Evolutionary conservation across 208 protist species (phyloP).

Genomic region (Crithidia bombi): DNA sequence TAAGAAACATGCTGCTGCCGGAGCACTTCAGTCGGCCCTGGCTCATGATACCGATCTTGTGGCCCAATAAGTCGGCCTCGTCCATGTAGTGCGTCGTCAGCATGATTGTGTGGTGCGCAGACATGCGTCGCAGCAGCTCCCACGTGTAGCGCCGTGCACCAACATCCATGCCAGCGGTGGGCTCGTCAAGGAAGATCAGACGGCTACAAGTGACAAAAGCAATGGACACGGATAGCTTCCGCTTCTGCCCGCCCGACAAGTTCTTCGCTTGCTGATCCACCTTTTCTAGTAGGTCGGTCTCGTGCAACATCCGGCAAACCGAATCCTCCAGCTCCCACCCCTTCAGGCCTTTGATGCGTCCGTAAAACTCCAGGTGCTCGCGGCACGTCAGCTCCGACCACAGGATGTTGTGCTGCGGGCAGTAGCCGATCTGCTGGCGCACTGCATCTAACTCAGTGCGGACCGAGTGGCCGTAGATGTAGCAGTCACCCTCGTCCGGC

Average conservation of each 20-base stretch:
- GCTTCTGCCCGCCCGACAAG: conserved; percentile 88
- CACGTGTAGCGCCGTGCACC: conserved; percentile 78
- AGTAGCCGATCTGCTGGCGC: conserved; percentile 87
- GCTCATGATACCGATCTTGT: conserved; percentile 92
- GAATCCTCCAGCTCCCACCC: conserved; percentile 31
- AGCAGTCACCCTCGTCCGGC: conserved; percentile 68
- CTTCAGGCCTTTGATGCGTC: conserved; percentile 81
- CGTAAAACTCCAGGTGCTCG: conserved; percentile 94
- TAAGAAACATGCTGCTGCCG: conserved; percentile 72
- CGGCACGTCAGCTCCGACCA: conserved; percentile 87
- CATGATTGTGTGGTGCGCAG: conserved; percentile 57
- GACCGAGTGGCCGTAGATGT: conserved; percentile 76
- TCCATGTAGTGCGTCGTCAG: conserved; percentile 96
- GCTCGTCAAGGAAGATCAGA: conserved; percentile 90
- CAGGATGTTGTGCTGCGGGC: conserved; percentile 94
- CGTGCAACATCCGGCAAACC: conserved; percentile 42
- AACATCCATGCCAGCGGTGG: conserved; percentile 89
- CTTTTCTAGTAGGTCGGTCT: conserved; percentile 60
- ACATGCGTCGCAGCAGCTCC: conserved; percentile 66
- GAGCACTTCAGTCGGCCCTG: conserved; percentile 60
- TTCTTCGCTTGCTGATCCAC: conserved; percentile 24
- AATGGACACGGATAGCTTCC: conserved; percentile 84
- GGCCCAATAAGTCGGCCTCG: conserved; percentile 95
- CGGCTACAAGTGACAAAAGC: conserved; percentile 79
- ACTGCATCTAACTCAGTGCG: conserved; percentile 42